Evolutionary conservation across 192 early-diverging fungal species (phyloP).

Genomic region (Cetraspora pellucida): DNA sequence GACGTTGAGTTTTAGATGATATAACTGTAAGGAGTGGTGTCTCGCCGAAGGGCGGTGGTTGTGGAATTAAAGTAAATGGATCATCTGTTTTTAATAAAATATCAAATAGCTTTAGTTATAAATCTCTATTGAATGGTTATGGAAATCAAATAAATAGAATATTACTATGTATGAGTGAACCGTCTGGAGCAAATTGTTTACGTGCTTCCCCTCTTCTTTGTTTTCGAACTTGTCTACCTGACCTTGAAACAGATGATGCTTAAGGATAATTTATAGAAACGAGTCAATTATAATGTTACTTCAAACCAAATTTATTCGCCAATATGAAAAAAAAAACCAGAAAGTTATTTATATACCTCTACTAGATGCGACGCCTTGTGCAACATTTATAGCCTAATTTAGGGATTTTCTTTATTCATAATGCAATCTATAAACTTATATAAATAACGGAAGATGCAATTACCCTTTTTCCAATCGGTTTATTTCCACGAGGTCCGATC

Average conservation of each 20-base stretch:
- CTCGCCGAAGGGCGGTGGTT: conserved; percentile 33
- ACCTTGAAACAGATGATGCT: not conserved
- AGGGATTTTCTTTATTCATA: too few relatives aligned
- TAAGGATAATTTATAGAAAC: not conserved
- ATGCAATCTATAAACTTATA: too few relatives aligned
- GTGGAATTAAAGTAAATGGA: conserved; percentile 34
- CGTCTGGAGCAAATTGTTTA: conserved; percentile 14
- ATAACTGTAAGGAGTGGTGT: conserved; percentile 44
- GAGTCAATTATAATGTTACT: not conserved
- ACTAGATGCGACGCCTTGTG: too few relatives aligned
- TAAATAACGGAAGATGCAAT: too few relatives aligned
- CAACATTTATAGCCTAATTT: too few relatives aligned
- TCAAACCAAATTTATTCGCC: not conserved
- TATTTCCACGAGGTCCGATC: not conserved
- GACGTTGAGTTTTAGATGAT: conserved; percentile 6
- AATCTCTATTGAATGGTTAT: not conserved
- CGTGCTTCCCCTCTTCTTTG: not conserved
- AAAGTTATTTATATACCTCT: not conserved
- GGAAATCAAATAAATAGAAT: not conserved
- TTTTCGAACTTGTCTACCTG: not conserved
- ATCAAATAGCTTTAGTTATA: not conserved
- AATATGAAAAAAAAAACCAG: not conserved
- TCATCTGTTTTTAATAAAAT: conserved; percentile 19
- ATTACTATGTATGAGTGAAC: conserved; percentile 13
- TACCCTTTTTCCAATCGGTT: not conserved